Evolutionary conservation across 164 flowering plant species (phyloP).

Genomic region (Cinnamomum chago): DNA sequence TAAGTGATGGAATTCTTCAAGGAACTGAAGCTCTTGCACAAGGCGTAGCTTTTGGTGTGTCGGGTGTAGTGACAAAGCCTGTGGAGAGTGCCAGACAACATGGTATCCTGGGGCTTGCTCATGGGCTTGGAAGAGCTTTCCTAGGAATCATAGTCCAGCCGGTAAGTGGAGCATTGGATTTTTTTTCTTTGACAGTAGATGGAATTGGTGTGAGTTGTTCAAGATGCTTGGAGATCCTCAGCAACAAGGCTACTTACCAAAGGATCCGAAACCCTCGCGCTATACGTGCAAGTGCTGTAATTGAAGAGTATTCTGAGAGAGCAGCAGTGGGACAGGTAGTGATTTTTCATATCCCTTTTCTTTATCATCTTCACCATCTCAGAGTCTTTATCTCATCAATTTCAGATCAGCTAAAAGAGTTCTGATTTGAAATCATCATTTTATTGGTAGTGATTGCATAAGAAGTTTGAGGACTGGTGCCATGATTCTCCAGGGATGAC

Average conservation of each 20-base stretch:
- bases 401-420: too few relatives aligned
- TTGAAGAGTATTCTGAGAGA: conserved; percentile 76
- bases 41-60: conserved; percentile 94
- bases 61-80: conserved; percentile 94
- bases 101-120: conserved; percentile 88
- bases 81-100: conserved; percentile 89
- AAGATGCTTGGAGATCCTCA: conserved; percentile 72
- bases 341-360: too few relatives aligned
- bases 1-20: conserved; percentile 85
- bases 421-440: too few relatives aligned
- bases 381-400: too few relatives aligned
- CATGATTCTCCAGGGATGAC: too few relatives aligned
- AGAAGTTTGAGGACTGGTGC: too few relatives aligned
- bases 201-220: conserved; percentile 98
- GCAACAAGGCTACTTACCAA: conserved; percentile 41
- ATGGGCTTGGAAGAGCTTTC: conserved; percentile 88
- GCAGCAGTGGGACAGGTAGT: conserved; percentile 93
- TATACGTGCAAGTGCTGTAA: conserved; percentile 58
- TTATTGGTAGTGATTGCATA: too few relatives aligned
- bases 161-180: conserved; percentile 93
- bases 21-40: conserved; percentile 99
- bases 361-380: too few relatives aligned
- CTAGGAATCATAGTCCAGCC: conserved; percentile 89
- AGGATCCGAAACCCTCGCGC: conserved; percentile 86
- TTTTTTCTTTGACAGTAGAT: conserved; percentile 90